phyloP scores from a whole-genome alignment of 805 yeast species.

The Nakazawaea molendinolei region DNA sequence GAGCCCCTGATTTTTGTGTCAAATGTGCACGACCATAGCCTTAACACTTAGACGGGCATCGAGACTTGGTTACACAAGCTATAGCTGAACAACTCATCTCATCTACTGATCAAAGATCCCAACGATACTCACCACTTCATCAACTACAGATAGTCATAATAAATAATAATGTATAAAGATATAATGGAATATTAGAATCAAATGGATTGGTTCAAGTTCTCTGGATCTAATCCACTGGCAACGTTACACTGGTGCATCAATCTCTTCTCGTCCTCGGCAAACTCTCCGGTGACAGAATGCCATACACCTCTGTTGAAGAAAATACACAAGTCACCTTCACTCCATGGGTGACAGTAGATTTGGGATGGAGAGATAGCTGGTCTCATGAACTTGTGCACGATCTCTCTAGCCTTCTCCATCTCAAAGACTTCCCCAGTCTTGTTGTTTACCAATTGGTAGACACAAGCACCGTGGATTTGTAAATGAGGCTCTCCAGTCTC shows the following conservation, averaged over 20 bases:
- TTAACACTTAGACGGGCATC: too few species aligned
- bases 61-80: too few species aligned
- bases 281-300: conserved; percentile 90
- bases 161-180: neutral
- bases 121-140: too few species aligned
- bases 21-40: too few species aligned
- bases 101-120: too few species aligned
- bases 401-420: conserved; percentile 67
- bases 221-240: conserved; percentile 76
- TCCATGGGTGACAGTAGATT: conserved; percentile 80
- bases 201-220: conserved; percentile 7
- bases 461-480: conserved; percentile 87
- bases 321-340: conserved; percentile 75
- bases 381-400: conserved; percentile 70
- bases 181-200: neutral
- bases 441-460: conserved; percentile 50
- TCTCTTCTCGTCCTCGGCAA: conserved; percentile 69
- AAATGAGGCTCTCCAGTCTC: conserved; percentile 76
- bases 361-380: conserved; percentile 74
- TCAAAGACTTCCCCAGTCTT: conserved; percentile 54
- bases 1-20: too few species aligned
- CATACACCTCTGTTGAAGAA: conserved; percentile 87
- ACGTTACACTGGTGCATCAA: conserved; percentile 93
- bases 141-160: too few species aligned
- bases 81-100: too few species aligned